phyloP scores from a whole-genome alignment of 2,329 filamentous ascomycete species.

The Graphilbum fragrans region DNA sequence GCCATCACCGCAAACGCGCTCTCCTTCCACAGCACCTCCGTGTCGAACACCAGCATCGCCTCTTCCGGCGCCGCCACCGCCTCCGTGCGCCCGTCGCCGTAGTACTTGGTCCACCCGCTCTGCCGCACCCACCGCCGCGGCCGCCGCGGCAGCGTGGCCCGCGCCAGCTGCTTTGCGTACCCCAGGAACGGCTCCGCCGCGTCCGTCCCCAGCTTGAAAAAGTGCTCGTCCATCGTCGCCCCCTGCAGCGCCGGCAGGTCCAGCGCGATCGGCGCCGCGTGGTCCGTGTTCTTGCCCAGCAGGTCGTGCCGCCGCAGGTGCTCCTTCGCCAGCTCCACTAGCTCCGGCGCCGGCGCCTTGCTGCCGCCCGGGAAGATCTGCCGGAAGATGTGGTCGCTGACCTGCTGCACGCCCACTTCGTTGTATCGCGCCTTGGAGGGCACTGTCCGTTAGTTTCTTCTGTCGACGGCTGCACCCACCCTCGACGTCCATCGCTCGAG shows the following conservation, averaged over 20 bases:
- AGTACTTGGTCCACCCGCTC: slow-evolving; percentile 94
- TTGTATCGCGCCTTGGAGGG: slow-evolving; percentile 61
- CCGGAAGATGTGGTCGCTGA: slow-evolving; percentile 69
- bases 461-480: no score
- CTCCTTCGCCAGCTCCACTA: slow-evolving; percentile 69
- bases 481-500: no score
- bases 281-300: slow-evolving; percentile 80
- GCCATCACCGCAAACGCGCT: slow-evolving; percentile 93
- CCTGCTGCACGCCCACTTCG: slow-evolving; percentile 87
- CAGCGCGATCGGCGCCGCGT: slow-evolving; percentile 64
- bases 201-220: slow-evolving; percentile 76
- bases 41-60: slow-evolving; percentile 80
- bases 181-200: slow-evolving; percentile 74
- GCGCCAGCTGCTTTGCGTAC: slow-evolving; percentile 63
- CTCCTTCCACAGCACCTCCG: slow-evolving; percentile 92
- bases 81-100: slow-evolving; percentile 58
- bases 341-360: slow-evolving; percentile 49
- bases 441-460: no score
- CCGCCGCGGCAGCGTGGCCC: slow-evolving; percentile 43
- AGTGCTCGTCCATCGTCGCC: slow-evolving; percentile 80
- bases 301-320: slow-evolving; percentile 80
- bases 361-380: slow-evolving; percentile 62
- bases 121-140: slow-evolving; percentile 60
- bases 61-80: slow-evolving; percentile 67
- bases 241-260: slow-evolving; percentile 74